Base-by-base conservation (phyloP, 83 land plant species). In the Diphasiastrum complanatum region DNA sequence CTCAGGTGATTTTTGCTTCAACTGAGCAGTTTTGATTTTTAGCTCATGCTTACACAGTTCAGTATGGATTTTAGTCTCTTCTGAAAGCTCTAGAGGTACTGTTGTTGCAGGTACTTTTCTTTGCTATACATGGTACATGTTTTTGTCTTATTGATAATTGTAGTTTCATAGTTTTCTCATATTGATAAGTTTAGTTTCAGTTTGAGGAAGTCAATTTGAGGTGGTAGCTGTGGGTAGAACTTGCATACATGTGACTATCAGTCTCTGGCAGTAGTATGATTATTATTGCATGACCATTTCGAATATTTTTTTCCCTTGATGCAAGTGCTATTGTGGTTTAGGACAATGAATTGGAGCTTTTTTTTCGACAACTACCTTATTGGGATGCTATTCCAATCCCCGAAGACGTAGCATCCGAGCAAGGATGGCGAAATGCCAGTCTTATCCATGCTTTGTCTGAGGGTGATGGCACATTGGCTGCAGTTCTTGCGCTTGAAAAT, bases 401-500 rank as follows among this genome's bases (percentile, higher is more conserved):
- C 12, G 78, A 75, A 30, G 78, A 63, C 30, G 78, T 75, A 26
- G 37, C 45, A 54, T 31, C 50, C 25, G 78, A 75, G 50, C 78
- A 75, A 49, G 74, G 74, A 47, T 75, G 78, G 78, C 74, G 64
- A 33, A 75, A 75, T 63, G 74, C 67, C 45, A 61, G 74, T 31
- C 48, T 75, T 53, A 33, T 75, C 22, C 51, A 75, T 29, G 68
- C 78, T 34, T 19, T 62, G 14, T 14, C 30, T 2, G 78, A 69
- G 41, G 78, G 78, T 11, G 40, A 41, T 69, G 78, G 73, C 25
- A 69, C n/a, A 25, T 18, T 75, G 36, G 41, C 28, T 46, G 68
- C 78, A 20, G 51, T 23, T 38, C 47, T 75, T 2, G 29, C 41
- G 3, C 64, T 47, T 60, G 51, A 64, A 22, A 36, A n/a, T 32